Conservation (phyloP, 2,329 filamentous ascomycete genomes). For the Zasmidium angulare region DNA sequence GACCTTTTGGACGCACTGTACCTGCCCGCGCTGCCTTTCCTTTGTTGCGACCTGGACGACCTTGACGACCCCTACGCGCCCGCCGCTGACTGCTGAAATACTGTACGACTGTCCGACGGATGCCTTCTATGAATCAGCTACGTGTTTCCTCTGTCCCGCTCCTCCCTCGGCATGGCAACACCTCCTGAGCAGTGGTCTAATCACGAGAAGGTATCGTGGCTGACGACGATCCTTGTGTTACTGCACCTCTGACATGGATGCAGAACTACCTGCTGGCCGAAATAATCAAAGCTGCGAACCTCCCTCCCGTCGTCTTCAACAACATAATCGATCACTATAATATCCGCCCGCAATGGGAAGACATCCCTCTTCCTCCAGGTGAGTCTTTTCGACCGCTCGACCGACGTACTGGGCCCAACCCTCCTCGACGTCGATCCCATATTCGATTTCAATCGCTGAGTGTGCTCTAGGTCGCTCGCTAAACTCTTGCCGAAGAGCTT, state of each 20-base stretch:
- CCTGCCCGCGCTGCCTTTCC: slow-evolving; percentile 23
- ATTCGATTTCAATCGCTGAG: slow-evolving; percentile 15
- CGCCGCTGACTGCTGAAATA: slow-evolving; percentile 23
- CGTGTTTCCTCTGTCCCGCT: slow-evolving; percentile 31
- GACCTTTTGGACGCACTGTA: slow-evolving; percentile 17
- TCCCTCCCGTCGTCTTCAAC: slow-evolving; percentile 45
- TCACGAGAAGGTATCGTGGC: slow-evolving; percentile 46
- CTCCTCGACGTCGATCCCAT: neutral
- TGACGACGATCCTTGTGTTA: slow-evolving; percentile 12
- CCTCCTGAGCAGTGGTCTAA: slow-evolving; percentile 45
- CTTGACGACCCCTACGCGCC: slow-evolving; percentile 31
- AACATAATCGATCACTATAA: slow-evolving; percentile 45
- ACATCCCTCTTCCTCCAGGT: slow-evolving; percentile 53
- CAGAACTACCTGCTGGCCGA: slow-evolving; percentile 50
- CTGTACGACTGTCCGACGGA: slow-evolving; percentile 28
- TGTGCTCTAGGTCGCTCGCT: slow-evolving; percentile 33
- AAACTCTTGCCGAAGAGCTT: slow-evolving; percentile 33
- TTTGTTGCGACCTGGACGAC: slow-evolving; percentile 30
- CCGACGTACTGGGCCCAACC: slow-evolving; percentile 6
- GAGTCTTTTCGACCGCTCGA: slow-evolving; percentile 21
- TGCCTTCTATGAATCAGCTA: slow-evolving; percentile 30
- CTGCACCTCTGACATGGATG: slow-evolving; percentile 19
- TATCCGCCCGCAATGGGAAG: slow-evolving; percentile 49
- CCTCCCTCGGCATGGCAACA: slow-evolving; percentile 43
- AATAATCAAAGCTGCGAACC: slow-evolving; percentile 49